These are phyloP conservation scores for Phytophthora sansomeana DNA, from an alignment of 352 stramenopile genomes.

Conservation along the genomic window DNA sequence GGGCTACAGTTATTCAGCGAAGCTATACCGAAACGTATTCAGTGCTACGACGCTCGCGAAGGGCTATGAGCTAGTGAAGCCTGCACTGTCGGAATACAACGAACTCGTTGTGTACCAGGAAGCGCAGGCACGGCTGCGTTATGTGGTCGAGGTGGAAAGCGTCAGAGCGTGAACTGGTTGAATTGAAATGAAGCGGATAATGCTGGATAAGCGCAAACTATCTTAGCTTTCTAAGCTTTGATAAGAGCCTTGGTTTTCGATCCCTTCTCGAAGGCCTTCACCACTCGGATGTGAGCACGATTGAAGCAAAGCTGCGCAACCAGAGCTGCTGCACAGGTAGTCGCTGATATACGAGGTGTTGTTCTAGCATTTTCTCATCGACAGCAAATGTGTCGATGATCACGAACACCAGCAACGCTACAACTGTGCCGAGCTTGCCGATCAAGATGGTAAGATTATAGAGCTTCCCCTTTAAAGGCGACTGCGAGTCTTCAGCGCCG, in stretches of 20 bases:
- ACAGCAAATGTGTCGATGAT: slow-evolving; percentile 54
- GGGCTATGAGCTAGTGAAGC: too few relatives aligned
- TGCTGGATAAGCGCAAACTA: too few relatives aligned
- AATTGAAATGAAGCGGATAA: too few relatives aligned
- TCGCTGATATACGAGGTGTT: slow-evolving; percentile 41
- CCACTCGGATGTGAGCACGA: slow-evolving; percentile 64
- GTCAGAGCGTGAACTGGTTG: too few relatives aligned
- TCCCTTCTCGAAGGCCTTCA: slow-evolving; percentile 71
- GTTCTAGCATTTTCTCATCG: slow-evolving; percentile 37
- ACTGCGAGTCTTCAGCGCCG: slow-evolving; percentile 38
- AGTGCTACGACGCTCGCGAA: too few relatives aligned
- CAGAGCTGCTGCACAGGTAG: slow-evolving; percentile 61
- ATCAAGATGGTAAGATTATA: slow-evolving; percentile 66
- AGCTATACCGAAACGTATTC: too few relatives aligned
- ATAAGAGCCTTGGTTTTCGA: slow-evolving; percentile 41
- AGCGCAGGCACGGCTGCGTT: too few relatives aligned
- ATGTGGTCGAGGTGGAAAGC: too few relatives aligned
- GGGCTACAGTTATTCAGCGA: too few relatives aligned
- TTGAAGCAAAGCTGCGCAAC: slow-evolving; percentile 49
- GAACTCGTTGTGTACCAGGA: too few relatives aligned
- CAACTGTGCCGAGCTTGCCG: slow-evolving; percentile 59
- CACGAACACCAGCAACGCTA: slow-evolving; percentile 62
- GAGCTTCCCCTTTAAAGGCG: slow-evolving; percentile 74
- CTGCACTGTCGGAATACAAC: too few relatives aligned
- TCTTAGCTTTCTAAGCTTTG: slow-evolving; percentile 19